Base-by-base conservation (phyloP, 225 moss, liverwort and hornwort species). In the Marchantia paleacea region DNA sequence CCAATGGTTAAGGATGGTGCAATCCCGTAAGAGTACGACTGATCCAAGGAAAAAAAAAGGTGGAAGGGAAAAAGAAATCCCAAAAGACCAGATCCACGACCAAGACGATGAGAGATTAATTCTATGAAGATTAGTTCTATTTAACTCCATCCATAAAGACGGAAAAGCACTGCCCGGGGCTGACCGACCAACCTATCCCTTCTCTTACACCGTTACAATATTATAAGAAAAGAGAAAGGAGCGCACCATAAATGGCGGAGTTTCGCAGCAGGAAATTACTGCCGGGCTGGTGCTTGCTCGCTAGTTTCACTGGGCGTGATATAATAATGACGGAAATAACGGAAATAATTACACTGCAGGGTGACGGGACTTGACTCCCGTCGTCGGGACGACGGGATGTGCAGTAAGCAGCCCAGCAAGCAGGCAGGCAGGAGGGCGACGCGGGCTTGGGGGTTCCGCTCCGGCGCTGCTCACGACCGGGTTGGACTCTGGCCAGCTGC, bases 401-500 rank as follows among this genome's bases (percentile, higher is more conserved):
- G 31, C 70, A 70, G 70, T 7, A 47, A 71, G 39, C 3, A 47
- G 18, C 47, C 25, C 16, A 39, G 48, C n/a, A 15, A 19, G 25
- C 7, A 31, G 30, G 31, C 9, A 39, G 31, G 47, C 7, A 14
- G 47, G 10, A 39, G 47, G 47, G 6, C 20, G 65, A 10, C 19
- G 16, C 19, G 28, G 10, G 47, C 70, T 14, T 1, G 0, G 64
- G 64, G 24, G 64, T 64, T 26, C 25, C 64, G 66, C 69, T 70
- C 69, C 69, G 65, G 65, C 25, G n/a, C 65, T 65, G 26, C 69
- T 47, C 69, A 73, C 73, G 52, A 73, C 73, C 53, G 52, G n/a
- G 48, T 72, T 72, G 72, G 72, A 51, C 72, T 72, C 72, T 72
- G 72, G 72, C 12, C 69, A 31, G 20, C 72, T 29, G 72, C 72